These are phyloP conservation scores for Metschnikowia amazonensis DNA, from an alignment of 805 yeast genomes.

Conservation along the genomic window DNA sequence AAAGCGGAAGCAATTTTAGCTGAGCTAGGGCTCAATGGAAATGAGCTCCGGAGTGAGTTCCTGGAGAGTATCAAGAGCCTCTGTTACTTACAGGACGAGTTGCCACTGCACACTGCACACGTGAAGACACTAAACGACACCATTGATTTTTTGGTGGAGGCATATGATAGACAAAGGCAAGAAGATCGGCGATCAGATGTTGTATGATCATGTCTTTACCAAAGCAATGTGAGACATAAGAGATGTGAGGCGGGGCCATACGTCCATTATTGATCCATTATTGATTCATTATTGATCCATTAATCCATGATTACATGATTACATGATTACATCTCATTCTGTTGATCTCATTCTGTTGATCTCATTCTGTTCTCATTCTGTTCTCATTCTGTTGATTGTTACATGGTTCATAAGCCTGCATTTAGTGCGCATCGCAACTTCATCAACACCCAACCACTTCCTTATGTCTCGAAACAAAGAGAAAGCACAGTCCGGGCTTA, in stretches of 20 bases:
- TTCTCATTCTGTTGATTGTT: no score
- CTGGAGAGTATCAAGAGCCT: constrained; percentile 28
- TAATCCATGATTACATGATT: no score
- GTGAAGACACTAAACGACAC: constrained; percentile 34
- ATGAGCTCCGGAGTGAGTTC: constrained; percentile 19
- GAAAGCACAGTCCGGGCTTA: constrained; percentile 68
- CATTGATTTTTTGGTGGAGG: constrained; percentile 24
- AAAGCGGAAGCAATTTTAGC: neutral
- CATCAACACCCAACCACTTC: no score
- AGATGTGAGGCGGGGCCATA: no score
- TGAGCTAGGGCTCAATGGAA: neutral
- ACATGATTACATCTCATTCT: no score
- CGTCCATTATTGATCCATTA: no score
- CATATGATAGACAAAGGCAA: constrained; percentile 5
- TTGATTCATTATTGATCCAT: no score
- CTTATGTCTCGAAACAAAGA: constrained; percentile 74
- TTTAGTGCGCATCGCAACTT: neutral
- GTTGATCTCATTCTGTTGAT: no score
- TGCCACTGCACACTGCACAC: constrained; percentile 36
- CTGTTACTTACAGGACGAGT: constrained; percentile 28
- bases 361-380: no score
- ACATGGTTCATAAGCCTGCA: no score
- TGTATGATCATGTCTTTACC: no score
- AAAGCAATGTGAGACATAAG: no score
- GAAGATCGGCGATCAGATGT: neutral